Conservation (phyloP, 1,139 yeast genomes). For the Taphrina wiesneri region DNA sequence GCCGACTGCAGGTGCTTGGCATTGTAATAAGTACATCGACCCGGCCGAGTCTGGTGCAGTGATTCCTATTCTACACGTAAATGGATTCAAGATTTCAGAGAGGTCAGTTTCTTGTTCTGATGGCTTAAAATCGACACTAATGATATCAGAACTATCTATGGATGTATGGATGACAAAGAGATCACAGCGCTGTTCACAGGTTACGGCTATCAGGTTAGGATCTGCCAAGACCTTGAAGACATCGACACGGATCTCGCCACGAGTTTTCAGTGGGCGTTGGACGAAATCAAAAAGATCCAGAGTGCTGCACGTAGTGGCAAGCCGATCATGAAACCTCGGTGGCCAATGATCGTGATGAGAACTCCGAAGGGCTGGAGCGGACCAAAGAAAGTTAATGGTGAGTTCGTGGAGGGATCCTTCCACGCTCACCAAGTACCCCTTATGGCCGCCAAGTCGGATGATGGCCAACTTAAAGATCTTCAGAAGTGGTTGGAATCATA, state of each 20-base stretch:
- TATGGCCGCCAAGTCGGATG: slow-evolving; percentile 39
- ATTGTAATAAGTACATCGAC: slow-evolving; percentile 40
- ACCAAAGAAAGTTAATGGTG: slow-evolving; percentile 39
- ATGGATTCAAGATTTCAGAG: slow-evolving; percentile 41
- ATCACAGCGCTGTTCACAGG: slow-evolving; percentile 39
- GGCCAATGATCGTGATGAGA: slow-evolving; percentile 41
- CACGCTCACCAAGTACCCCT: slow-evolving; percentile 41
- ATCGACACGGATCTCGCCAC: slow-evolving; percentile 39
- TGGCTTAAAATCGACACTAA: background rate
- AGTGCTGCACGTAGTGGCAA: slow-evolving; percentile 39
- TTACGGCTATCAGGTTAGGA: slow-evolving; percentile 39
- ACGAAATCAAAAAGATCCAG: slow-evolving; percentile 39
- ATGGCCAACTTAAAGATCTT: slow-evolving; percentile 37
- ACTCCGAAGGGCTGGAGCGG: slow-evolving; percentile 41
- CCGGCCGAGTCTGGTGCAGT: slow-evolving; percentile 41
- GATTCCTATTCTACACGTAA: slow-evolving; percentile 40
- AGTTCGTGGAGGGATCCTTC: slow-evolving; percentile 40
- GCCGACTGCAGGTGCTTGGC: slow-evolving; percentile 41
- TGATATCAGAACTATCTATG: slow-evolving; percentile 37
- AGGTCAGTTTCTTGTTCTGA: slow-evolving; percentile 1
- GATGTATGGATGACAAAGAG: slow-evolving; percentile 40
- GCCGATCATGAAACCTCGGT: slow-evolving; percentile 40
- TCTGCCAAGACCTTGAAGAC: slow-evolving; percentile 38
- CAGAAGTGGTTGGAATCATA: slow-evolving; percentile 39
- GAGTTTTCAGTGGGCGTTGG: slow-evolving; percentile 39